These are phyloP conservation scores for Gastrolobium villosum DNA, from an alignment of 306 rosid species.

Conservation along the genomic window DNA sequence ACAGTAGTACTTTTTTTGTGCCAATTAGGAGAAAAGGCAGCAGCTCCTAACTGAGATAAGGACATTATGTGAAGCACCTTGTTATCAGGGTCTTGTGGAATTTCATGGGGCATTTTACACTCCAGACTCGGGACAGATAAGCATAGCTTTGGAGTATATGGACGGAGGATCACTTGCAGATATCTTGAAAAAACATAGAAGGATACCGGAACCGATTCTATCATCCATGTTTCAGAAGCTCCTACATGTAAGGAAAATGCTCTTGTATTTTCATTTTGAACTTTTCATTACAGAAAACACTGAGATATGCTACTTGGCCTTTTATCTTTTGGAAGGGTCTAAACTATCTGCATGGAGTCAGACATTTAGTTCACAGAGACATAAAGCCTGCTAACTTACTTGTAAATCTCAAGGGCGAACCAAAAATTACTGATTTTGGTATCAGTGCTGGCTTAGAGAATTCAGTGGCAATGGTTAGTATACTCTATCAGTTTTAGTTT, in stretches of 20 bases:
- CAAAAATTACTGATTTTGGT: conserved; percentile 95
- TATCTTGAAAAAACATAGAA: conserved; percentile 69
- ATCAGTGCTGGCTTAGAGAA: conserved; percentile 99
- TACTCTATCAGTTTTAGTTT: conserved; percentile 19
- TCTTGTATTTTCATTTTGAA: conserved; percentile 35
- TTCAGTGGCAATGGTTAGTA: conserved; percentile 95
- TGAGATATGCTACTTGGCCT: conserved; percentile 30
- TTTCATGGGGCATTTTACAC: conserved; percentile 98
- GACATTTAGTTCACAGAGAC: conserved; percentile 96
- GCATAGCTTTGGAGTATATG: conserved; percentile 98
- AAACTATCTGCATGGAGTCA: conserved; percentile 89
- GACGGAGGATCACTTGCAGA: conserved; percentile 98
- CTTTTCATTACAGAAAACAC: conserved; percentile 30
- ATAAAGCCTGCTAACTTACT: conserved; percentile 97
- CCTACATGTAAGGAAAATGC: conserved; percentile 65
- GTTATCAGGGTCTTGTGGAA: conserved; percentile 91
- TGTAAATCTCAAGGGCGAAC: conserved; percentile 94
- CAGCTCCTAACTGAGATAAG: conserved; percentile 95
- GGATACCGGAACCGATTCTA: conserved; percentile 83
- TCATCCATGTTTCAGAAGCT: conserved; percentile 94
- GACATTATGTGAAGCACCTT: conserved; percentile 96
- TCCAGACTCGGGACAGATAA: conserved; percentile 97
- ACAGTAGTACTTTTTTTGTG: conserved; percentile 42
- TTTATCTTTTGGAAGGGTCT: conserved; percentile 71
- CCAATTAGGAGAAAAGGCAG: conserved; percentile 91